phyloP scores from a whole-genome alignment of 176 grass and related monocot species.

The Ampelocalamus luodianensis region DNA sequence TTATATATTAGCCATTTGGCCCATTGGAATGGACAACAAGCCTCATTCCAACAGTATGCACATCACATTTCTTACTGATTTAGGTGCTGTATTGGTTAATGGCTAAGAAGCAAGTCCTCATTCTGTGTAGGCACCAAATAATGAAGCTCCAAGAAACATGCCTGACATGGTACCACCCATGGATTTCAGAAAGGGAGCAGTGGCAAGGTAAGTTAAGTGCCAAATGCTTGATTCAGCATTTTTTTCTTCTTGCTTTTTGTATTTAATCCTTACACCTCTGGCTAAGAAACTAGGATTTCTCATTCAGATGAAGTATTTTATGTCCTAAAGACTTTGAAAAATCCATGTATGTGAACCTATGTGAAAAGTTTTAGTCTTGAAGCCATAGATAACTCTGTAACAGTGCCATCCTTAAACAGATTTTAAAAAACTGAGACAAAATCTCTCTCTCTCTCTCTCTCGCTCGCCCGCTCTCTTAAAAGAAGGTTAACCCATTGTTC shows the following conservation, averaged over 20 bases:
- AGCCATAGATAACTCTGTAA: constrained; percentile 25
- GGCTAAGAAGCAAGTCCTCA: constrained; percentile 24
- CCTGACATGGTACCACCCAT: constrained; percentile 39
- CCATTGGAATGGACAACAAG: too few relatives aligned
- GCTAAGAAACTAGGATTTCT: neutral
- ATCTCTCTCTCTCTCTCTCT: neutral
- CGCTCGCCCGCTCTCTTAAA: neutral
- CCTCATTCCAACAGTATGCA: too few relatives aligned
- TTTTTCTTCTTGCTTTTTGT: neutral
- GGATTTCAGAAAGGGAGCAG: constrained; percentile 56
- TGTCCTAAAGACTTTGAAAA: constrained; percentile 2
- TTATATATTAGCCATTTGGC: too few relatives aligned
- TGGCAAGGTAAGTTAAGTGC: constrained; percentile 48
- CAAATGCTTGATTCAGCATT: neutral
- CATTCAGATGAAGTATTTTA: neutral
- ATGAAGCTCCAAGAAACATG: constrained; percentile 48
- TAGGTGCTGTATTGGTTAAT: constrained; percentile 28
- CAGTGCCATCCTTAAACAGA: neutral
- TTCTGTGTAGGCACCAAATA: constrained; percentile 49
- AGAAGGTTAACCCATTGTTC: constrained; percentile 14
- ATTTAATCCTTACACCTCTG: neutral
- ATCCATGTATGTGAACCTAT: neutral
- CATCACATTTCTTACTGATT: constrained; percentile 25
- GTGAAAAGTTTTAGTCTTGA: constrained; percentile 19
- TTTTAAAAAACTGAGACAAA: neutral